These are phyloP conservation scores for Graphilbum ipis-grandicollis DNA, from an alignment of 2,329 filamentous ascomycete species.

Conservation along the genomic window DNA sequence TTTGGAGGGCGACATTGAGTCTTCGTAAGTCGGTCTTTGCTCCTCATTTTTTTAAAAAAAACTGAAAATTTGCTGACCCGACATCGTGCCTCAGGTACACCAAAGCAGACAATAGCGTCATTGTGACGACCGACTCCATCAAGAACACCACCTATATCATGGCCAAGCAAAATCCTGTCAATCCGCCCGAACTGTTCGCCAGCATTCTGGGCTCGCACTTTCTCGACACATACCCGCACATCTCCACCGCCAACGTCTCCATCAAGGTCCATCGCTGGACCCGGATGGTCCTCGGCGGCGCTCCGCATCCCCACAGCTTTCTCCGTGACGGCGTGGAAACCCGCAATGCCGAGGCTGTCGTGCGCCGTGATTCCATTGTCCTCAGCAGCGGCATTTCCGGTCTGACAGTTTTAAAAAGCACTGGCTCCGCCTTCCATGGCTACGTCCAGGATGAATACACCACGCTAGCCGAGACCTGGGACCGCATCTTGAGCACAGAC, in stretches of 20 bases:
- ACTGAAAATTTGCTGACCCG: no score
- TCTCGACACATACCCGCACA: slow-evolving; percentile 72
- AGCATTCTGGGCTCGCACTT: slow-evolving; percentile 78
- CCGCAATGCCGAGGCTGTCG: slow-evolving; percentile 59
- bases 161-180: slow-evolving; percentile 84
- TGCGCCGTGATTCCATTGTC: slow-evolving; percentile 53
- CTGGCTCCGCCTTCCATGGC: slow-evolving; percentile 86
- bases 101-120: slow-evolving; percentile 77
- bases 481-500: slow-evolving; percentile 87
- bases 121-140: slow-evolving; percentile 94
- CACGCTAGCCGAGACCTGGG: slow-evolving; percentile 76
- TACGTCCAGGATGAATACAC: slow-evolving; percentile 92
- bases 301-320: slow-evolving; percentile 91
- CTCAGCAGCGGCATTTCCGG: slow-evolving; percentile 66
- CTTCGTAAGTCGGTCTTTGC: slow-evolving; percentile 36
- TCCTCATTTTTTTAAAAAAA: no score
- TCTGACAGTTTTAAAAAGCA: slow-evolving; percentile 86
- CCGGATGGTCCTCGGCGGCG: slow-evolving; percentile 70
- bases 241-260: slow-evolving; percentile 66
- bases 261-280: slow-evolving; percentile 83
- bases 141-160: slow-evolving; percentile 96
- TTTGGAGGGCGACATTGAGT: slow-evolving; percentile 82
- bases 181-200: slow-evolving; percentile 83
- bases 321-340: slow-evolving; percentile 78
- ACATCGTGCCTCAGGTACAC: slow-evolving; percentile 50